phyloP scores from a whole-genome alignment of 306 rosid species.

The Lathyrus aphaca region DNA sequence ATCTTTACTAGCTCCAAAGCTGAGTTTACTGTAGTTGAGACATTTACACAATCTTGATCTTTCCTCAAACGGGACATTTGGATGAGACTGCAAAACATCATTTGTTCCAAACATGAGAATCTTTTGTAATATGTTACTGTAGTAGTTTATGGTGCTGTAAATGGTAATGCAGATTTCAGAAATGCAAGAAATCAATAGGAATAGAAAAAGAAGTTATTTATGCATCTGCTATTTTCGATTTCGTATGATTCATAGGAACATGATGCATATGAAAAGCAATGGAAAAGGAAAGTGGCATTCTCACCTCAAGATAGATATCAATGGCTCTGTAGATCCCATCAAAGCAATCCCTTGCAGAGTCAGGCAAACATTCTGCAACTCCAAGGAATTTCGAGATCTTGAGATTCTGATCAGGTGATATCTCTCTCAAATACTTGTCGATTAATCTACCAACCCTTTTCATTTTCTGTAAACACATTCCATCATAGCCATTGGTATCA shows the following conservation, averaged over 20 bases:
- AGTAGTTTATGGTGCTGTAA: neutral
- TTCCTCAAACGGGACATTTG: slow-evolving; percentile 59
- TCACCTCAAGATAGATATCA: slow-evolving; percentile 82
- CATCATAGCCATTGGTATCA: slow-evolving; percentile 40
- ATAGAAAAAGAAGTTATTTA: neutral
- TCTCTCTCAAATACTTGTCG: slow-evolving; percentile 78
- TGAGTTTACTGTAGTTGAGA: slow-evolving; percentile 67
- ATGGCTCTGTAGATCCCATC: slow-evolving; percentile 82
- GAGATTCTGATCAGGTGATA: slow-evolving; percentile 84
- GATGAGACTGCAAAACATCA: slow-evolving; percentile 65
- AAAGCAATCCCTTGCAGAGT: slow-evolving; percentile 67
- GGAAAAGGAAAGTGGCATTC: slow-evolving; percentile 30
- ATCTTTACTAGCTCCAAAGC: slow-evolving; percentile 72
- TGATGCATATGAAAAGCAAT: slow-evolving; percentile 36
- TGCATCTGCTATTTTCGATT: neutral
- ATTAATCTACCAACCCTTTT: slow-evolving; percentile 70
- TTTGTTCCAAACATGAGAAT: slow-evolving; percentile 27
- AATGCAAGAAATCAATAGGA: slow-evolving; percentile 6
- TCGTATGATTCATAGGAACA: slow-evolving; percentile 23
- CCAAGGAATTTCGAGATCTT: slow-evolving; percentile 75
- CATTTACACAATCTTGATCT: slow-evolving; percentile 76
- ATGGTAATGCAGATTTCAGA: neutral
- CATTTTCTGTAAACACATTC: slow-evolving; percentile 51
- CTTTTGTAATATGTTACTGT: neutral
- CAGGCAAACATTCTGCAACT: slow-evolving; percentile 82